Evolutionary conservation across 139 green algal genomes (phyloP).

Genomic region (Chlamydomonas sp.): DNA sequence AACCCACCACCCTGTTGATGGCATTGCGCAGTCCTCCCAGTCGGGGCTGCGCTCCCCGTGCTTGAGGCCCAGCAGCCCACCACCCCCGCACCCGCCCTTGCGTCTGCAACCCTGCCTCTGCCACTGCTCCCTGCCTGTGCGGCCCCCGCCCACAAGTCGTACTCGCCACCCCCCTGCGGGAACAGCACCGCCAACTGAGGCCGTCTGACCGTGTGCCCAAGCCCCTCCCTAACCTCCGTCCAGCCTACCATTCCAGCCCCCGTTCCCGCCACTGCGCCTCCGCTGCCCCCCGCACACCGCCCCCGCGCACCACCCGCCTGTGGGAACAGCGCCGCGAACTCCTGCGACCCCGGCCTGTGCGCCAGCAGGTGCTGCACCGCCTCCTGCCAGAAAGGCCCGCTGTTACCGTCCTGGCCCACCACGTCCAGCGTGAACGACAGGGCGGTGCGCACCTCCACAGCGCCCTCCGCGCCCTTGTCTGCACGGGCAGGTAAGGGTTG

Average conservation of each 20-base stretch:
- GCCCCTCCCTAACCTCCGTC: too few species aligned
- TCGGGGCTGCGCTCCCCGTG: too few species aligned
- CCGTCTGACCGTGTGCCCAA: too few species aligned
- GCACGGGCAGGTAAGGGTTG: neutral
- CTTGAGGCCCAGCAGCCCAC: too few species aligned
- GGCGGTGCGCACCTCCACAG: constrained; percentile 76
- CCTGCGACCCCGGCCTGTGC: constrained; percentile 66
- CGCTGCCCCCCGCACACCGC: neutral
- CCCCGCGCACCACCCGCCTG: neutral
- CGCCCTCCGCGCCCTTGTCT: constrained; percentile 59
- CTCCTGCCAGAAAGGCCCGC: constrained; percentile 86
- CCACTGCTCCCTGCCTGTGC: too few species aligned
- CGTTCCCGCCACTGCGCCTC: neutral
- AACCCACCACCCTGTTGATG: neutral
- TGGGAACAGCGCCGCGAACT: constrained; percentile 72
- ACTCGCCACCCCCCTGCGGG: too few species aligned
- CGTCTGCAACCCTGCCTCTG: too few species aligned
- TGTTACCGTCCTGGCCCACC: constrained; percentile 76
- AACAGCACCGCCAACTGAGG: too few species aligned
- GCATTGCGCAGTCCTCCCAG: neutral
- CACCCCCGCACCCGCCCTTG: too few species aligned
- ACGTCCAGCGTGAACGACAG: constrained; percentile 91
- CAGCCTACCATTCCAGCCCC: neutral
- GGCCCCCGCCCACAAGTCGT: too few species aligned
- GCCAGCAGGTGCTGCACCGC: constrained; percentile 81